phyloP scores from a whole-genome alignment of 257 asterid genomes.

The Gynochthodes officinalis region DNA sequence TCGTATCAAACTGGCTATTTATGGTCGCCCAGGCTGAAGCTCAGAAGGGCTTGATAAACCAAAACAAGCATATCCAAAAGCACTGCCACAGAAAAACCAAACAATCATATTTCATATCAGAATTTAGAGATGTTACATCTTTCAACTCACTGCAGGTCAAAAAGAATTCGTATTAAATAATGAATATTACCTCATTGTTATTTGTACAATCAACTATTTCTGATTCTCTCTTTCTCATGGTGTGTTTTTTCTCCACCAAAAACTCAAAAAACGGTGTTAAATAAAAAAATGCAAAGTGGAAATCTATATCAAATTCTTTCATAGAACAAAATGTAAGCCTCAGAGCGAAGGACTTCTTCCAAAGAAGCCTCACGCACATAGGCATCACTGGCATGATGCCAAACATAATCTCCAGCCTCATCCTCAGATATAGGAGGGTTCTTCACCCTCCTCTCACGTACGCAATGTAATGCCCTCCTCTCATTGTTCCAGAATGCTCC shows the following conservation, averaged over 20 bases:
- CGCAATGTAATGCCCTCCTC: constrained; percentile 84
- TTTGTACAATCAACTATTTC: constrained; percentile 18
- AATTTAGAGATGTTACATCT: constrained; percentile 8
- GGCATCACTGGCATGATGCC: constrained; percentile 83
- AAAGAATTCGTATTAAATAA: constrained; percentile 38
- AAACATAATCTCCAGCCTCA: constrained; percentile 27
- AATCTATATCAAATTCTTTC: constrained; percentile 50
- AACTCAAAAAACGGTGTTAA: too few species aligned
- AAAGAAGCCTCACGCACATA: constrained; percentile 57
- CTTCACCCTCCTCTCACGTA: constrained; percentile 57
- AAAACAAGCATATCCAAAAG: too few species aligned
- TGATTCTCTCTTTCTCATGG: constrained; percentile 15
- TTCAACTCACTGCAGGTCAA: constrained; percentile 28
- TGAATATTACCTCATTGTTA: constrained; percentile 10
- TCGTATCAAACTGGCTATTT: too few species aligned
- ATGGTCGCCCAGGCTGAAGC: too few species aligned
- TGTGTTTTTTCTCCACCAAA: constrained; percentile 24
- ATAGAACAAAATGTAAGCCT: constrained; percentile 86
- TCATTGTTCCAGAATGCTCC: constrained; percentile 85
- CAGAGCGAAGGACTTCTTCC: constrained; percentile 60
- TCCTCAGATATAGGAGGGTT: constrained; percentile 1
- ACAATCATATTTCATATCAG: not conserved
- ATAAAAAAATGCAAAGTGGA: too few species aligned
- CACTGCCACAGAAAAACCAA: too few species aligned
- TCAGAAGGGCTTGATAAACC: too few species aligned